Evolutionary conservation across 805 yeast genomes (phyloP), one percentile per base, ranked within the genome.

Genomic region (Candida endomychidarum): DNA sequence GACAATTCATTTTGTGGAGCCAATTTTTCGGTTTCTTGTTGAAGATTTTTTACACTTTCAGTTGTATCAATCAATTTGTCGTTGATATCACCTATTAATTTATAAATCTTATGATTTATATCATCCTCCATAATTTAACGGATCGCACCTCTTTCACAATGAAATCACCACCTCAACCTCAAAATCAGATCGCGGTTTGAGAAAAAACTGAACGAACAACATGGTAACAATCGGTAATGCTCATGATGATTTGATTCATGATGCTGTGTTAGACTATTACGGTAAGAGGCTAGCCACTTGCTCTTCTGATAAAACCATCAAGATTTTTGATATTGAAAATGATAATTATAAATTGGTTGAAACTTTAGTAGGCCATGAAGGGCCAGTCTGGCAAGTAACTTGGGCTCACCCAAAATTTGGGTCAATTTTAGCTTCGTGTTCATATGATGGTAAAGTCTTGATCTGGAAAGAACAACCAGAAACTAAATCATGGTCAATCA

Each of bases 371-470:
- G 97, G 95, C 26, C 99, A 93, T 63, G 96, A 89, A 47, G 99
- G 98, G 23, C 98, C 99, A 9, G 97, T 93, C 34, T 93, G 99
- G 99, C 96, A 91, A 67, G 95, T 89, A 15, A 80, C 87, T 40
- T 93, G 99, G 99, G 98, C 98, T 2, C 99, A 93, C 60, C 99
- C 99, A 22, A 91, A 91, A 62, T 93, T 91, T 58, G 99, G 99
- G 27, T 83, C 88, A 10, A 87, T 91, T 48, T 73, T 93, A 49
- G 99, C 99, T 1, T 84, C 96, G 18, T 87, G 96, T 52, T 88
- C 96, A 1, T 93, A 88, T 58, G 97, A 93, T 59, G 99, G 99
- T 40, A 85, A 85, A 56, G 97, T 87, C 12, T 68, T 90, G 46
- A 81, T 93, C 54, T 93, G 99, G 99, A 84, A 87, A 57, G 96